Evolutionary conservation across 2,329 filamentous ascomycete genomes (phyloP).

Genomic region (Bipolaris cookei): DNA sequence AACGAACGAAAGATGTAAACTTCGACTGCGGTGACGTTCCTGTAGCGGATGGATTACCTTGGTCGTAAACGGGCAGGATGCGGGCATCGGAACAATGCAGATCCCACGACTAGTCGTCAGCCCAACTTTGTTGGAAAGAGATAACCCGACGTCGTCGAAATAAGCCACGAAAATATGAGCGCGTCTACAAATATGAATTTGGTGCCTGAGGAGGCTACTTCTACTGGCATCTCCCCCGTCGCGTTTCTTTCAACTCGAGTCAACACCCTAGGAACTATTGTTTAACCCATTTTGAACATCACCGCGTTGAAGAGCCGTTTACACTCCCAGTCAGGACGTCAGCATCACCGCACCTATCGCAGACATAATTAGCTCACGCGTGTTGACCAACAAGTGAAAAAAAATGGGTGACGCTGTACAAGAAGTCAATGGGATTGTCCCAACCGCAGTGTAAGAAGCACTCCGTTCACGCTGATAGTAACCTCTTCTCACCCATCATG

Average conservation of each 20-base stretch:
- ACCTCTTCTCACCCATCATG: background rate
- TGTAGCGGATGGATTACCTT: conserved; percentile 9
- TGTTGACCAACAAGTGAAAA: background rate
- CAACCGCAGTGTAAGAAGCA: conserved; percentile 16
- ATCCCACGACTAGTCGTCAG: conserved; percentile 28
- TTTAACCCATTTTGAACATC: background rate
- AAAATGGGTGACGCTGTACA: conserved; percentile 14
- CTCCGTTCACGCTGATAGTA: background rate
- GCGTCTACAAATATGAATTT: background rate
- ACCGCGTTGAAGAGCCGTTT: background rate
- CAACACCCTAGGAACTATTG: background rate
- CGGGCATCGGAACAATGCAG: conserved; percentile 38
- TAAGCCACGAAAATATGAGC: conserved; percentile 12
- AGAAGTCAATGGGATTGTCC: conserved; percentile 1
- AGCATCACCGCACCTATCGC: background rate
- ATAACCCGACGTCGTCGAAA: conserved; percentile 32
- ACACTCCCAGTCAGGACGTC: background rate
- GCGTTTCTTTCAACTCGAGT: background rate
- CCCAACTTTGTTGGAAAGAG: conserved; percentile 15
- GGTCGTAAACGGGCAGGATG: conserved; percentile 7
- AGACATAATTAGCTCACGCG: background rate
- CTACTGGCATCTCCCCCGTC: background rate
- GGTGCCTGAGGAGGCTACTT: no score
- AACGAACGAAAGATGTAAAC: background rate
- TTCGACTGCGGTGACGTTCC: background rate